These are phyloP conservation scores for Saposhnikovia divaricata DNA, from an alignment of 129 eudicot genomes.

Conservation along the genomic window DNA sequence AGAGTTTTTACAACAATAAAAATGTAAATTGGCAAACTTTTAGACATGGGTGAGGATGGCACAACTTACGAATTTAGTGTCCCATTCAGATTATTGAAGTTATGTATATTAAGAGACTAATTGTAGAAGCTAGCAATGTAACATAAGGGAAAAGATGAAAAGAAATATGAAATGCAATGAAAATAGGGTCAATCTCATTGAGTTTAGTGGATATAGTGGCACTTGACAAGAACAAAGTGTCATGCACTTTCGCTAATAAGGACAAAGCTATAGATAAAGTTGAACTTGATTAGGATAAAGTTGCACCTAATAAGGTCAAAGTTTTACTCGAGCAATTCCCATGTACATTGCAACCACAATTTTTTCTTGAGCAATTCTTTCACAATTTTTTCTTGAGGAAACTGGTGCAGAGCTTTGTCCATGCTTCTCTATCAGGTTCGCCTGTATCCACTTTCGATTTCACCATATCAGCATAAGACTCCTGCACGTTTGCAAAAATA, in stretches of 20 bases:
- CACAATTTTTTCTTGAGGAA: slow-evolving; percentile 79
- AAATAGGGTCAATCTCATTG: not conserved
- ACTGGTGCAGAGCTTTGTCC: slow-evolving; percentile 69
- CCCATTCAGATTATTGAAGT: no score
- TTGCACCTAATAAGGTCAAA: not conserved
- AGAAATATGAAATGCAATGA: not conserved
- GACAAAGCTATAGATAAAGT: not conserved
- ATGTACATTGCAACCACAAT: not conserved
- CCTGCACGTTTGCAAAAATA: slow-evolving; percentile 22
- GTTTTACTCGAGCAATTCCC: not conserved
- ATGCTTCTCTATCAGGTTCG: slow-evolving; percentile 83
- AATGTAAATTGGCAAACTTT: no score
- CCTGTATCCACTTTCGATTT: slow-evolving; percentile 35
- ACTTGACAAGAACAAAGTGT: not conserved
- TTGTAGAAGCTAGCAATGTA: no score
- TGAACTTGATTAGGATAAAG: not conserved
- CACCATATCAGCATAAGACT: slow-evolving; percentile 32
- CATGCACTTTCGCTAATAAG: not conserved
- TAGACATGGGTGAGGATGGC: no score
- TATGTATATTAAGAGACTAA: not conserved
- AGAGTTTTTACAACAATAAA: no score
- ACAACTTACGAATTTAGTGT: no score
- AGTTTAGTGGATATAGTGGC: not conserved
- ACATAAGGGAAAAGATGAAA: no score
- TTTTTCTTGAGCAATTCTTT: not conserved